phyloP scores from a whole-genome alignment of 352 stramenopile species.

The Thalassiosira mediterranea region DNA sequence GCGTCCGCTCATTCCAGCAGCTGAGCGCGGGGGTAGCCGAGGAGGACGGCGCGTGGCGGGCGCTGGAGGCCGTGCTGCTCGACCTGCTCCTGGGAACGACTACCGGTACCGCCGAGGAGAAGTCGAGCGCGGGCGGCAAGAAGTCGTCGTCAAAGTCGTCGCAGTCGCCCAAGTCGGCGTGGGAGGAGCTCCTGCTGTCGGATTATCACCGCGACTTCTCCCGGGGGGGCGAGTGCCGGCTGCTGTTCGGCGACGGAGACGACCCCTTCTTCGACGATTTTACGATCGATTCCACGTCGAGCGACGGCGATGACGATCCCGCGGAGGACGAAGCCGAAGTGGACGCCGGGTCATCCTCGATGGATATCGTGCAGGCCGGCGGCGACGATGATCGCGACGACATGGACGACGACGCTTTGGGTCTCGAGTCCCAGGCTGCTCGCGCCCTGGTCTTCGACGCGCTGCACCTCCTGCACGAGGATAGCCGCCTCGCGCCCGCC shows the following conservation, averaged over 20 bases:
- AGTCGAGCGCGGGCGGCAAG: neutral
- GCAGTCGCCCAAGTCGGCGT: slow-evolving; percentile 24
- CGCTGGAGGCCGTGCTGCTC: slow-evolving; percentile 35
- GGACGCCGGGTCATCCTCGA: no score
- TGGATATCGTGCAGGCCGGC: no score
- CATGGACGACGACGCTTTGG: neutral
- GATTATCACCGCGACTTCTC: slow-evolving; percentile 48
- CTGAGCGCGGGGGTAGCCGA: neutral
- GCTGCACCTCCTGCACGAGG: slow-evolving; percentile 78
- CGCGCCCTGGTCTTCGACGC: slow-evolving; percentile 61
- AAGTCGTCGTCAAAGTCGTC: slow-evolving; percentile 5
- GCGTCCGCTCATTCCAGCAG: slow-evolving; percentile 33
- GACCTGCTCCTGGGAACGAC: slow-evolving; percentile 25
- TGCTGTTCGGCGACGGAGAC: slow-evolving; percentile 33
- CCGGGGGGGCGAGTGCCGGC: slow-evolving; percentile 28
- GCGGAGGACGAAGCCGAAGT: no score
- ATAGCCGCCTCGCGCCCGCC: slow-evolving; percentile 60
- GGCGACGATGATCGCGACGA: neutral
- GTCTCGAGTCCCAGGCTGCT: neutral
- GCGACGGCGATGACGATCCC: neutral
- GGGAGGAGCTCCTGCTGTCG: slow-evolving; percentile 49
- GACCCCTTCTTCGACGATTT: no score
- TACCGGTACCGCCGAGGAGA: neutral
- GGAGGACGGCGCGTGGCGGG: slow-evolving; percentile 27
- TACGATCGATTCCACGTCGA: neutral